These are phyloP conservation scores for Erigeron canadensis DNA, from an alignment of 129 eudicot genomes.

Conservation along the genomic window DNA sequence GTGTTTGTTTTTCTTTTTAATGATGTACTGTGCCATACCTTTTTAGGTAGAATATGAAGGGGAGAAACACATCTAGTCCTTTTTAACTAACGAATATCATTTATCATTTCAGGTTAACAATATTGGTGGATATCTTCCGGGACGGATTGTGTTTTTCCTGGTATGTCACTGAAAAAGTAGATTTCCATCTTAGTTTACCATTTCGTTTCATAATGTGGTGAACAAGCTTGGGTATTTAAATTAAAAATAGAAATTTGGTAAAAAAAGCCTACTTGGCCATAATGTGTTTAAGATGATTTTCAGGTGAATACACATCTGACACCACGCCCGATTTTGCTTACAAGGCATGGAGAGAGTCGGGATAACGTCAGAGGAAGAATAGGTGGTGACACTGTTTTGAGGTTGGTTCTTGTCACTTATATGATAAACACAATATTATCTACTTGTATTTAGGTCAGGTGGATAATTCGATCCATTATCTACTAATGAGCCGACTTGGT, in stretches of 20 bases:
- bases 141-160: constrained; percentile 95
- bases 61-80: background rate
- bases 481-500: background rate
- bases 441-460: background rate
- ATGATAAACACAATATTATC: background rate
- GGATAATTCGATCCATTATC: background rate
- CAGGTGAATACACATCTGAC: constrained; percentile 95
- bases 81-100: constrained; percentile 9
- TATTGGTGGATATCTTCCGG: constrained; percentile 97
- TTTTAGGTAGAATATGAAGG: background rate
- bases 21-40: background rate
- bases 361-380: constrained; percentile 93
- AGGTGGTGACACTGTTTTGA: constrained; percentile 88
- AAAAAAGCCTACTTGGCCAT: background rate
- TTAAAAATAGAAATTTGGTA: no score
- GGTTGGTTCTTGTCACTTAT: constrained; percentile 40
- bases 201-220: no score
- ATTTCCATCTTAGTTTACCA: background rate
- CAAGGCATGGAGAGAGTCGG: constrained; percentile 93
- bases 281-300: constrained; percentile 18
- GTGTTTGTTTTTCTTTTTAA: background rate
- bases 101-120: constrained; percentile 73
- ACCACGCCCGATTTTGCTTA: constrained; percentile 92
- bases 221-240: no score
- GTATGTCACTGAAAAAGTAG: constrained; percentile 39